Percentiles rank a stretch among this genome's conserved stretches.
These are phyloP conservation scores for Yamadazyma atmosphaerica DNA, from an alignment of 1,139 yeast species.

Conservation along the genomic window DNA sequence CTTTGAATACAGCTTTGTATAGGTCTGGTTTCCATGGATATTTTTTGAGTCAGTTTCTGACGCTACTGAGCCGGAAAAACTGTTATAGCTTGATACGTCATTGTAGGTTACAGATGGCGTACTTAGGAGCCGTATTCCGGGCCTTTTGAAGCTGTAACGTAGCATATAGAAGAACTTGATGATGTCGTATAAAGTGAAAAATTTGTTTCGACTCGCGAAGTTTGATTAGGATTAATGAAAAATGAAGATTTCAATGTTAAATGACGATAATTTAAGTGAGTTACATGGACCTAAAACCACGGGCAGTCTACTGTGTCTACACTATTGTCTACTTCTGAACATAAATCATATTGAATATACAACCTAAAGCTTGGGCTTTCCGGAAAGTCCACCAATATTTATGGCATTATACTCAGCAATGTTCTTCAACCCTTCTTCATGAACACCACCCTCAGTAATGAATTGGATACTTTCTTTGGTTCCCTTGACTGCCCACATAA, in stretches of 20 bases:
- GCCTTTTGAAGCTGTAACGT: slow-evolving; percentile 8
- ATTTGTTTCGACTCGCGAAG: slow-evolving; percentile 4
- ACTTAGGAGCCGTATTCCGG: slow-evolving; percentile 2
- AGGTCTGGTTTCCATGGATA: neutral
- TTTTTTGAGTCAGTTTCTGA: too few species aligned
- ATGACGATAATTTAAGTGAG: too few species aligned
- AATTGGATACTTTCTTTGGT: slow-evolving; percentile 60
- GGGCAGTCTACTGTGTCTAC: too few species aligned
- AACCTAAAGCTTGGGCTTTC: slow-evolving; percentile 6
- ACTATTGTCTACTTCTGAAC: too few species aligned
- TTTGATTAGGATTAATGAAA: too few species aligned
- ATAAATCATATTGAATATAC: neutral
- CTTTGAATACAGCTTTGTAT: neutral
- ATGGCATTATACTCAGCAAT: slow-evolving; percentile 56
- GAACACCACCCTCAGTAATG: slow-evolving; percentile 47
- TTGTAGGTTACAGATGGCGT: neutral
- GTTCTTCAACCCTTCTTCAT: slow-evolving; percentile 49
- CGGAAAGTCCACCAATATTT: slow-evolving; percentile 29
- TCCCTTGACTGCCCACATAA: slow-evolving; percentile 65
- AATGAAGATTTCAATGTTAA: too few species aligned
- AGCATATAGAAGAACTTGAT: too few species aligned
- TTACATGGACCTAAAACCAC: too few species aligned
- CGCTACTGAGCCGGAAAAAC: too few species aligned
- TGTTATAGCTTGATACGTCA: too few species aligned
- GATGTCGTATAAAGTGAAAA: too few species aligned